phyloP scores from a whole-genome alignment of 1,139 yeast species.

The Diutina sp. region DNA sequence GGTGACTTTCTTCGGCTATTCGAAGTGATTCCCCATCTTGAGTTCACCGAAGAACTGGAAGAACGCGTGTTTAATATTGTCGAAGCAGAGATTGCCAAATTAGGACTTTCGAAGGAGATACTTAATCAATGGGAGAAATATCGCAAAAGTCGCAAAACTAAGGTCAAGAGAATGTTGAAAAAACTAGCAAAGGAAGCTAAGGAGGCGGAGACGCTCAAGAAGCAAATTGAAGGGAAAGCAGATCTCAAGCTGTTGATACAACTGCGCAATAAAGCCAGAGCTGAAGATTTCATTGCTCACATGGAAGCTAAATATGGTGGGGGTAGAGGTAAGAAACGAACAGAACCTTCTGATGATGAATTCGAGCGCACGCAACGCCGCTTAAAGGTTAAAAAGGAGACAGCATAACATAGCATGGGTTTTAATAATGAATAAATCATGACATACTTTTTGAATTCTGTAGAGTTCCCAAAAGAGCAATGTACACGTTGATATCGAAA shows the following conservation, averaged over 20 bases:
- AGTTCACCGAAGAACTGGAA: constrained; percentile 48
- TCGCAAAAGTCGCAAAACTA: constrained; percentile 29
- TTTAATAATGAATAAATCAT: background rate
- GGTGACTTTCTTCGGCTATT: constrained; percentile 64
- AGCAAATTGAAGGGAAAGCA: constrained; percentile 30
- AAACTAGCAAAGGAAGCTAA: constrained; percentile 46
- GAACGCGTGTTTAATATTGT: constrained; percentile 44
- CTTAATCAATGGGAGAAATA: constrained; percentile 40
- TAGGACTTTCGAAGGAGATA: constrained; percentile 14
- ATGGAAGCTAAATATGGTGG: constrained; percentile 45
- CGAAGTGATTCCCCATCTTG: constrained; percentile 69
- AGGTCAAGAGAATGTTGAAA: constrained; percentile 32
- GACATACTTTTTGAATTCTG: background rate
- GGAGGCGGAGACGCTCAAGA: constrained; percentile 54
- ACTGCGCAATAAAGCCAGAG: constrained; percentile 8
- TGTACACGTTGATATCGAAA: too few species aligned
- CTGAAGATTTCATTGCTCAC: constrained; percentile 35
- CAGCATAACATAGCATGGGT: background rate
- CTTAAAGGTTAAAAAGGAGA: background rate
- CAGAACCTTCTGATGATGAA: constrained; percentile 27
- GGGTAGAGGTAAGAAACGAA: constrained; percentile 20
- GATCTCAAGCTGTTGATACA: constrained; percentile 40
- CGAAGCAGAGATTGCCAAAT: constrained; percentile 22
- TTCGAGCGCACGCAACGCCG: constrained; percentile 15
- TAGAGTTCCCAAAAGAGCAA: too few species aligned